These are phyloP conservation scores for Blastobotrys attinorum DNA, from an alignment of 805 yeast genomes.

Conservation along the genomic window DNA sequence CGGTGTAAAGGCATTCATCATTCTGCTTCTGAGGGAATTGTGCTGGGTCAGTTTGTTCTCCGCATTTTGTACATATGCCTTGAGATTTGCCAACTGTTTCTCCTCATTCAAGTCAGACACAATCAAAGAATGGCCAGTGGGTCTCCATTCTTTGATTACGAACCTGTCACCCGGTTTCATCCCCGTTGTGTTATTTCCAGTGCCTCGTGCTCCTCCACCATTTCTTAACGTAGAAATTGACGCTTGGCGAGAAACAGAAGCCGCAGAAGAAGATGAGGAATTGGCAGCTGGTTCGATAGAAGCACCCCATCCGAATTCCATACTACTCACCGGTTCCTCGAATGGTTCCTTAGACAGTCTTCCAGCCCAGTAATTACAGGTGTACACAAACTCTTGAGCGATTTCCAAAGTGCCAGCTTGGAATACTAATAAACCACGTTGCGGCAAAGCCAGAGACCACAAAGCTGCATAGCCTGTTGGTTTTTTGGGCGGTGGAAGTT, in stretches of 20 bases:
- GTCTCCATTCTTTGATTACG: slow-evolving; percentile 27
- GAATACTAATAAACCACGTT: slow-evolving; percentile 41
- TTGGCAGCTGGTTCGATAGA: not conserved
- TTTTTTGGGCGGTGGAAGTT: slow-evolving; percentile 28
- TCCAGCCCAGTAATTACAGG: slow-evolving; percentile 89
- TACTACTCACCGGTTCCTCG: slow-evolving; percentile 58
- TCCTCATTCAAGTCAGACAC: slow-evolving; percentile 23
- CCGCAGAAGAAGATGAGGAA: not conserved
- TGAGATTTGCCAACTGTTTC: slow-evolving; percentile 36
- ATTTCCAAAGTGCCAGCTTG: slow-evolving; percentile 59
- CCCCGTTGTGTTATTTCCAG: not conserved
- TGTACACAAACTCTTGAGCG: slow-evolving; percentile 62
- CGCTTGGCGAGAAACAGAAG: not conserved
- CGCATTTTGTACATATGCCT: slow-evolving; percentile 34
- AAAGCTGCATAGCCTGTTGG: slow-evolving; percentile 32
- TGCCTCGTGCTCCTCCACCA: not conserved
- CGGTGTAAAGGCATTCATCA: slow-evolving; percentile 31
- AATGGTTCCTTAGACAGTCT: slow-evolving; percentile 73
- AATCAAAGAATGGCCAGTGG: slow-evolving; percentile 26
- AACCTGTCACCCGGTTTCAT: slow-evolving; percentile 20
- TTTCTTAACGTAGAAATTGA: not conserved
- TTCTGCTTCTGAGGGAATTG: slow-evolving; percentile 31
- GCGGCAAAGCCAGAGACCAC: slow-evolving; percentile 55
- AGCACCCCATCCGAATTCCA: slow-evolving; percentile 72
- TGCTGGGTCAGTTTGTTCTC: slow-evolving; percentile 37